Conservation (phyloP, 2,329 filamentous ascomycete species). For the Fusarium tupiense region DNA sequence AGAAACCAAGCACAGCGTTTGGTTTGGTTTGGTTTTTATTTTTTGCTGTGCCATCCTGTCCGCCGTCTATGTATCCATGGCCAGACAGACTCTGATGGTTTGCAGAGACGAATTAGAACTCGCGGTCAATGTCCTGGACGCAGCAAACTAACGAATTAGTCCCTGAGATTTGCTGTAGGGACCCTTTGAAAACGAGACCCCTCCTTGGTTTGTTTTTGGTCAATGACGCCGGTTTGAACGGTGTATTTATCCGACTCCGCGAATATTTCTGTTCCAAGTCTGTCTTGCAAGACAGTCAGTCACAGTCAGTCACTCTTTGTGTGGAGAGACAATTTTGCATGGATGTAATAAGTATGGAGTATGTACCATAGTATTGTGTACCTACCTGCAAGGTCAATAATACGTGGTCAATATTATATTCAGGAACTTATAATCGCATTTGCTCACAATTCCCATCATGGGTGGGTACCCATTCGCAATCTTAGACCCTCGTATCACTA, state of each 20-base stretch:
- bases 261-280: slow-evolving; percentile 1
- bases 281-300: neutral
- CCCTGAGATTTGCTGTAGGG: slow-evolving; percentile 16
- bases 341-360: neutral
- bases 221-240: slow-evolving; percentile 30
- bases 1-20: slow-evolving; percentile 8
- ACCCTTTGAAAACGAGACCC: slow-evolving; percentile 15
- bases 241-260: slow-evolving; percentile 23
- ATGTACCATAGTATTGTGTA: neutral
- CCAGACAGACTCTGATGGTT: neutral
- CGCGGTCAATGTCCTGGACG: neutral
- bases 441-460: slow-evolving; percentile 10
- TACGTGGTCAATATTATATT: neutral
- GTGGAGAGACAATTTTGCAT: slow-evolving; percentile 10
- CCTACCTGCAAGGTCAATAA: neutral
- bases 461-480: neutral
- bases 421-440: slow-evolving; percentile 9
- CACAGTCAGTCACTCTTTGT: neutral
- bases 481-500: slow-evolving; percentile 1
- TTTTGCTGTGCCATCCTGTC: neutral
- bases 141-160: slow-evolving; percentile 2
- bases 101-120: slow-evolving; percentile 4
- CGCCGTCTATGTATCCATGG: too few species aligned
- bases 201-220: neutral
- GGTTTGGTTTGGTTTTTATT: neutral